phyloP scores from a whole-genome alignment of 179 eudicot species.

The Beta macrorhiza region DNA sequence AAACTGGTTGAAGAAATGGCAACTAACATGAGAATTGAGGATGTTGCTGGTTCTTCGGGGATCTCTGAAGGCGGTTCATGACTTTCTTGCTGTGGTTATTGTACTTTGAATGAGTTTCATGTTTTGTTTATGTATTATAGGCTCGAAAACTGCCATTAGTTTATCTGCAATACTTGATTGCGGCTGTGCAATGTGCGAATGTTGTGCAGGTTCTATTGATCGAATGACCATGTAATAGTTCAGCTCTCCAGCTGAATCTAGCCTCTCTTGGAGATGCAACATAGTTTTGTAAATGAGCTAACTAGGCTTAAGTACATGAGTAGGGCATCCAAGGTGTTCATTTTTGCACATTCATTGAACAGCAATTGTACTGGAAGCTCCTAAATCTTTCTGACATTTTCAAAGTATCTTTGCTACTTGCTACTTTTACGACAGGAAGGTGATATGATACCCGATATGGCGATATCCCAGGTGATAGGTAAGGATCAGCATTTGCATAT shows the following conservation, averaged over 20 bases:
- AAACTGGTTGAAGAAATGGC: slow-evolving; percentile 45
- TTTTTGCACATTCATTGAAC: slow-evolving; percentile 21
- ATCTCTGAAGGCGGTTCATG: slow-evolving; percentile 43
- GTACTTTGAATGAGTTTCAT: slow-evolving; percentile 16
- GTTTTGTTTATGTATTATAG: slow-evolving; percentile 12
- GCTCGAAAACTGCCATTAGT: slow-evolving; percentile 16
- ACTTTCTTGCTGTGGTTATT: slow-evolving; percentile 10
- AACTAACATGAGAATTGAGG: slow-evolving; percentile 43
- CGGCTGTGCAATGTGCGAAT: slow-evolving; percentile 20
- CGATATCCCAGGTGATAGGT: too few relatives aligned
- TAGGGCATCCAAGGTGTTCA: slow-evolving; percentile 5
- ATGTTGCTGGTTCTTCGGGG: slow-evolving; percentile 66
- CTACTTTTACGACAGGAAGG: too few relatives aligned
- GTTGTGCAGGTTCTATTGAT: slow-evolving; percentile 32
- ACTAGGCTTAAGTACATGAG: slow-evolving; percentile 16
- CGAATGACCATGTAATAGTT: slow-evolving; percentile 14
- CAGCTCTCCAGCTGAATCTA: slow-evolving; percentile 16
- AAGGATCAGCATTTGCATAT: too few relatives aligned
- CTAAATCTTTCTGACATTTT: not conserved
- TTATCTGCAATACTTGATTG: slow-evolving; percentile 22
- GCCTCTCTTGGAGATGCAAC: slow-evolving; percentile 4
- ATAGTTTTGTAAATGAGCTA: slow-evolving; percentile 29
- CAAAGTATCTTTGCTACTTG: not conserved
- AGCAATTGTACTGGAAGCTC: slow-evolving; percentile 3
- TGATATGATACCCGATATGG: too few relatives aligned